Base-by-base conservation (phyloP, 2,329 filamentous ascomycete species). In the Botrytis porri region DNA sequence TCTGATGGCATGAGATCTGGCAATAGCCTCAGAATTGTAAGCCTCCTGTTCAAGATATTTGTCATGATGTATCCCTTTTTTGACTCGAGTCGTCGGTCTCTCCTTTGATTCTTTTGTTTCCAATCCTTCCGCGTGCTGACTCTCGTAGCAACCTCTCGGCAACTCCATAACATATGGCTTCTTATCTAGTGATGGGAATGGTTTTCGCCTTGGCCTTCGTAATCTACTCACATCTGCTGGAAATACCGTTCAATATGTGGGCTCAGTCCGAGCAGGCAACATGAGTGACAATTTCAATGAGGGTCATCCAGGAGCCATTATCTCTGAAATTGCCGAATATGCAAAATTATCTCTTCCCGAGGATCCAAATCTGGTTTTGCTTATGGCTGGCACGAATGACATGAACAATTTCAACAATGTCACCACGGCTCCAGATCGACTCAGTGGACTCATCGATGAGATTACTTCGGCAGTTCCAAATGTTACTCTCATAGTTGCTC, bases 121-220 rank as follows among this genome's bases (percentile, higher is more conserved):
- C 1, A 61, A n/a, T 12, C 7, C 12, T 7, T 60, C 48, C 51
- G 20, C 32, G 41, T 69, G 39, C 39, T 39, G 37, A 69, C 32
- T 37, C 12, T 39, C 4, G 16, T 20, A 72, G 70, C 63, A 69
- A 69, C 80, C 82, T 1, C 78, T 83, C 7, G 82, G 82, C 1
- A 81, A 82, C 25, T 83, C 81, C 3, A 83, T 83, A 61, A 83
- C 82, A 0, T 75, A 73, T 25, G 83, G 83, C 4, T 82, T 79
- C 51, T 74, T 71, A 63, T 74, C 59, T 45, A 74, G 48, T 14
- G 77, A 77, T 60, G 80, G 80, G 2, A 84, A 84, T 74, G 83
- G 83, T 10, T 85, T 84, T 72, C 81, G 83, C 41, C 73, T 75
- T 4, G 66, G 77, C 29, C 77, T 83, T 1, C 71, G 76, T 43